Evolutionary conservation across 257 asterid genomes (phyloP), one percentile per base, ranked within the genome.

Genomic region (Thymus quinquecostatus): DNA sequence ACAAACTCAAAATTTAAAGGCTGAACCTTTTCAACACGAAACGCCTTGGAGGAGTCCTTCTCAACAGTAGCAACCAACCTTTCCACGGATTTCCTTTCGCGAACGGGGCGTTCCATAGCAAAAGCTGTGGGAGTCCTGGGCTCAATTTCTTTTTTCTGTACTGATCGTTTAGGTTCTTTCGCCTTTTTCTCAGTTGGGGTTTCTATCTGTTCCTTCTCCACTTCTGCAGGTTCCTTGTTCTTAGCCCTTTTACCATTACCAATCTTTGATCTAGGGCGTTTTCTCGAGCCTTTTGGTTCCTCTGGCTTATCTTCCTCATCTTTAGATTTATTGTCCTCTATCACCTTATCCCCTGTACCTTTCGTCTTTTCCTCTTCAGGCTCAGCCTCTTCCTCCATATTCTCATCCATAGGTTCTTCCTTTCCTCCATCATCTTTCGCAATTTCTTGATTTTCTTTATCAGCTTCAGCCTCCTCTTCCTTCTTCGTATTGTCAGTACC

Each of bases 81-180:
- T 73, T 88, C 96, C 21, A 92, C 99, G 78, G 97, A 89, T 84
- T 89, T 95, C 43, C 98, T 83, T 75, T 90, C 98, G 2, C 99
- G 94, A 28, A 88, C 96, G 60, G 98, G 99, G 29, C 98, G 98
- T 0, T 89, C 98, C 69, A 72, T 60, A 28, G 89, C 66, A 53
- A 92, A 77, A 41, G 80, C 55, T 27, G 80, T 70, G 11, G 96
- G 92, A 32, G 98, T 87, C 68, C 80, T 95, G 3, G 87, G 86
- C 75, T 84, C 96, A 73, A 61, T 75, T 61, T 79, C 82, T 78
- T 83, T 87, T 54, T 79, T 79, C 30, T 51, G 76, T 1, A 11
- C 66, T 28, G 81, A 13, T 44, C 76, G 49, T 64, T 75, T 79
- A 48, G 76, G 63, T 40, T 77, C 82, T 70, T 80, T 85, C 6